A percentile compares a stretch with the other conserved stretches of the same genome.
Evolutionary conservation across 2,329 filamentous ascomycete species (phyloP).

Genomic region (Ceratocystis cacaofunesta): DNA sequence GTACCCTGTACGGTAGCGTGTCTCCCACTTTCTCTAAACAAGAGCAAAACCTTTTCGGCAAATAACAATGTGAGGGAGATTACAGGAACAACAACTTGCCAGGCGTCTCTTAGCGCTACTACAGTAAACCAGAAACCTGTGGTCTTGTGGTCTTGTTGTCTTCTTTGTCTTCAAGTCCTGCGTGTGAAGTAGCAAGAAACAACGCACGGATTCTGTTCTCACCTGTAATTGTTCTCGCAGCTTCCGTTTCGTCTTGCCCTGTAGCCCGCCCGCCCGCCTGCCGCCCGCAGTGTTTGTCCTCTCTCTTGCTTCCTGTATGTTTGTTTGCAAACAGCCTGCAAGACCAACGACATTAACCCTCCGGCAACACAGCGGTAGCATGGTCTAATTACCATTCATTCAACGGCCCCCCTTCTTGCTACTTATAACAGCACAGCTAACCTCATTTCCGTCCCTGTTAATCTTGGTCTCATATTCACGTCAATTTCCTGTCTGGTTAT

Average conservation of each 20-base stretch:
- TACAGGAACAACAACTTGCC: conserved; percentile 2
- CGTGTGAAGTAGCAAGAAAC: background rate
- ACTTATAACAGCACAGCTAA: background rate
- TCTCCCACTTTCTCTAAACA: background rate
- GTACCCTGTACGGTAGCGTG: background rate
- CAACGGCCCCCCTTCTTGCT: too few relatives aligned
- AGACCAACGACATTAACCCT: background rate
- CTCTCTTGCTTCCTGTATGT: background rate
- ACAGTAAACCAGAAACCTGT: background rate
- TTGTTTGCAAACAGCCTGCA: background rate
- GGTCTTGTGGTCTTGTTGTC: background rate
- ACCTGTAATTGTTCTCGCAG: background rate
- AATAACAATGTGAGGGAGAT: conserved; percentile 8
- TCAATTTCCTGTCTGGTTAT: conserved; percentile 1
- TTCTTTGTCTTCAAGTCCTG: background rate
- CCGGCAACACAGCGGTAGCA: too few relatives aligned
- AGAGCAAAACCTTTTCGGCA: background rate
- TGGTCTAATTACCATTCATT: too few relatives aligned
- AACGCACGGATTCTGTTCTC: conserved; percentile 1
- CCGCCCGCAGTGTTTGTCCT: background rate
- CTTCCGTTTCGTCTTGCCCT: background rate
- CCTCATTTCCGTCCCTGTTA: background rate
- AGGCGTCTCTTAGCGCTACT: background rate
- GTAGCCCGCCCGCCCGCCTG: background rate
- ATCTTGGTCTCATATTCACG: background rate